Evolutionary conservation across 805 yeast species (phyloP), one percentile per base, ranked within the genome.

Genomic region (Danielia oregonensis): DNA sequence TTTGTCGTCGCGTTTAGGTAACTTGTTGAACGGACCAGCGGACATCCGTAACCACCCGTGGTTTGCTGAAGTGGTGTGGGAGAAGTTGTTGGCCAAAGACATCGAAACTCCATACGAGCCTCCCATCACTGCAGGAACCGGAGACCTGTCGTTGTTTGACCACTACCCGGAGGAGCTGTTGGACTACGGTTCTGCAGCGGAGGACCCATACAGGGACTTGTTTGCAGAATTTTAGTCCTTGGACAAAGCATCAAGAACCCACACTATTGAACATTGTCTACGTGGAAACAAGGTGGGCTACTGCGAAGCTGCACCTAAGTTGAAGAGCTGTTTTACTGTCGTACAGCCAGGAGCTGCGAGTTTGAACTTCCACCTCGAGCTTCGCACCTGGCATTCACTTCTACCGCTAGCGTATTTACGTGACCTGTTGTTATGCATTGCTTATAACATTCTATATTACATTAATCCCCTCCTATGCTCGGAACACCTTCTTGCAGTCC

Each of bases 401-500:
- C 22, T 19, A 9, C 22, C 9, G 22, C 22, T 19, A 19, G 22
- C 22, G 22, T 6, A 19, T 6, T 9, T 6, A 19, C 9, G 22
- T 19, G 22, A 19, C 22, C n/a, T n/a, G n/a, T n/a, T n/a, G n/a
- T n/a, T n/a, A n/a, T n/a, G n/a, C n/a, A n/a, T n/a, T n/a, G n/a
- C n/a, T n/a, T n/a, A n/a, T n/a, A n/a, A n/a, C 17, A 26, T 11
- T 5, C 28, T 26, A 26, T 26, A 26, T 11, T 26, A 26, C 28
- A 26, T 26, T 11, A 10, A 10, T n/a, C 6, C 13, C 18, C 26
- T 28, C 28, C 21, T 31, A 43, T 19, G 61, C 57, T 48, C 73
- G 61, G 48, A 76, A 83, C 54, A 84, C 87, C 54, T 84, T 79
- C 45, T 86, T 84, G 60, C 98, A 91, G 35, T 79, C 74, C 49